Evolutionary conservation across 2,329 filamentous ascomycete species (phyloP), one percentile per base, ranked within the genome.

Genomic region (Tricladium varicosporioides): DNA sequence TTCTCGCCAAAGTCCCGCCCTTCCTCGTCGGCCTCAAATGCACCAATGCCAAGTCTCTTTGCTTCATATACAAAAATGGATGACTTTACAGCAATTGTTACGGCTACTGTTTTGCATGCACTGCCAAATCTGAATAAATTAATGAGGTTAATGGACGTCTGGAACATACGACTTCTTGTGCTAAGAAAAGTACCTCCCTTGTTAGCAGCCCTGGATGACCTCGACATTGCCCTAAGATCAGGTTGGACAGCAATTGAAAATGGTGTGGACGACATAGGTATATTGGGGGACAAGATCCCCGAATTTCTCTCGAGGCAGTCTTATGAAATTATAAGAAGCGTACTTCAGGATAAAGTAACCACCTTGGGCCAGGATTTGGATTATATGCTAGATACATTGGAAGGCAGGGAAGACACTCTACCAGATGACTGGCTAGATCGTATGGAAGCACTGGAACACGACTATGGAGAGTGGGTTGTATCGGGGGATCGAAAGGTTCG

Each of bases 11-110:
- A 77, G 63, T 85, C 82, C 56, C 77, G 81, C 44, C 78, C 76
- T 10, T 78, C 78, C 10, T 75, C 78, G 48, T 71, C 78, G 61
- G 66, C 75, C 67, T 76, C 83, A 1, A 76, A 71, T 48, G 69
- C 69, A 15, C 71, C 74, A 10, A 63, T 71, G 66, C 73, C 70
- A 68, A 76, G 69, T 43, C 64, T 75, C 64, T 65, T 75, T 68
- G 70, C 74, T 75, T 75, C 77, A 44, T 89, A 89, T 72, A 83
- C 82, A 60, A 86, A 82, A 59, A 84, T 97, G 78, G 92, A 94
- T 65, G 94, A 97, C 71, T 85, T 96, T 67, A 92, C 91, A 8
- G 91, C 93, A 19, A 81, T 97, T 48, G 83, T 97, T 56, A 97
- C 94, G 1, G 90, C 92, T 27, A 96, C 93, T 33, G 89, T 96